These are phyloP conservation scores for Penicillium sp. DNA, from an alignment of 2,329 filamentous ascomycete genomes.

Conservation along the genomic window DNA sequence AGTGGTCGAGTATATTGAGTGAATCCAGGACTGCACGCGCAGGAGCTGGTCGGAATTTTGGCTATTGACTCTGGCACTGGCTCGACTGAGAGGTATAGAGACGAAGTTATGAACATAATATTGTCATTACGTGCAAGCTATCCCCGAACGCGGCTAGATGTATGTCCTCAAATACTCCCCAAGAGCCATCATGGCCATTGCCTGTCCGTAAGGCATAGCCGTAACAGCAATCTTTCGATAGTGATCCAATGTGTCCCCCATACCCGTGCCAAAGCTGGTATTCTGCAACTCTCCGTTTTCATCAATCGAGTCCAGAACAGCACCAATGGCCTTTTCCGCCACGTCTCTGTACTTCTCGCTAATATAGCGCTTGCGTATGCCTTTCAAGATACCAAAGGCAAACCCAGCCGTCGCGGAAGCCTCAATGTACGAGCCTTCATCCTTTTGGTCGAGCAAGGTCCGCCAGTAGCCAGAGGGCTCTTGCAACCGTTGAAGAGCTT, in stretches of 20 bases:
- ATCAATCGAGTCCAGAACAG: slow-evolving; percentile 67
- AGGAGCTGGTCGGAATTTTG: too few relatives aligned
- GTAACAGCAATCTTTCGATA: slow-evolving; percentile 76
- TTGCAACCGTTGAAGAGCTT: slow-evolving; percentile 66
- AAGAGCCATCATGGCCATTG: slow-evolving; percentile 80
- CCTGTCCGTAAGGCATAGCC: slow-evolving; percentile 82
- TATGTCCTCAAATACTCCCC: slow-evolving; percentile 71
- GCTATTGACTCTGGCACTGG: too few relatives aligned
- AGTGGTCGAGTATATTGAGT: not conserved
- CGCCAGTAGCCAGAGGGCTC: slow-evolving; percentile 67
- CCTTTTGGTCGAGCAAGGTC: slow-evolving; percentile 67
- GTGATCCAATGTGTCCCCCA: slow-evolving; percentile 72
- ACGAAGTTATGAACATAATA: too few relatives aligned
- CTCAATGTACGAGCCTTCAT: slow-evolving; percentile 70
- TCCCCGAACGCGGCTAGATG: not conserved
- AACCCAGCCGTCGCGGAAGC: slow-evolving; percentile 79
- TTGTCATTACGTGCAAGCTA: not conserved
- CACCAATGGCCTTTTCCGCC: slow-evolving; percentile 67
- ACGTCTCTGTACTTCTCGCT: slow-evolving; percentile 61
- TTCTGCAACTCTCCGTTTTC: slow-evolving; percentile 69
- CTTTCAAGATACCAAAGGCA: slow-evolving; percentile 77
- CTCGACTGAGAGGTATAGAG: too few relatives aligned
- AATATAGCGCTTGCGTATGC: slow-evolving; percentile 69
- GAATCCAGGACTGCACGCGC: too few relatives aligned
- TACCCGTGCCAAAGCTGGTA: slow-evolving; percentile 76